Evolutionary conservation across 805 yeast genomes (phyloP).

Genomic region (Millerozyma miso): DNA sequence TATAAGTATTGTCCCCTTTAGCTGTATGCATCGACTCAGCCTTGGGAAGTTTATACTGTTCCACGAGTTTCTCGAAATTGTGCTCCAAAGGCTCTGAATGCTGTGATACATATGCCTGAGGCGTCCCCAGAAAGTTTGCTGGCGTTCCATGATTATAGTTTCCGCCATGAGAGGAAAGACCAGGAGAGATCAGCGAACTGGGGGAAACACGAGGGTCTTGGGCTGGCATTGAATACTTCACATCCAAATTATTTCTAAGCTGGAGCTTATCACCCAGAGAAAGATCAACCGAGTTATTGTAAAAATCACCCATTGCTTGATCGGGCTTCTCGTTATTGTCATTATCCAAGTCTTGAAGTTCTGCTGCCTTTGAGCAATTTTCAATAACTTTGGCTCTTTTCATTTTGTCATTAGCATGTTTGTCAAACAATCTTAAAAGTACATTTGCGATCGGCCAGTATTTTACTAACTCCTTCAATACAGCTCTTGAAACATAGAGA

Average conservation of each 20-base stretch:
- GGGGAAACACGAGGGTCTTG: constrained; percentile 1
- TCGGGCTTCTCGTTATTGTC: constrained; percentile 21
- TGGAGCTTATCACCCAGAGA: neutral
- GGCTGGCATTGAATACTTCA: neutral
- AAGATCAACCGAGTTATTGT: constrained; percentile 6
- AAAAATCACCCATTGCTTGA: constrained; percentile 15
- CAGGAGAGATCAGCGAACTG: constrained; percentile 14
- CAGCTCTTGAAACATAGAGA: constrained; percentile 33
- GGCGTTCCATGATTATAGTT: neutral
- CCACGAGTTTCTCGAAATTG: constrained; percentile 31
- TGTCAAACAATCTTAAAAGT: constrained; percentile 34
- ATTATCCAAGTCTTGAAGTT: constrained; percentile 30
- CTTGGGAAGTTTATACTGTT: constrained; percentile 22
- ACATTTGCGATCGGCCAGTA: constrained; percentile 39
- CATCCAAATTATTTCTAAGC: neutral
- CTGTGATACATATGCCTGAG: constrained; percentile 7
- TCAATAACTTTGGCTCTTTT: constrained; percentile 39
- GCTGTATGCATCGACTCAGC: neutral
- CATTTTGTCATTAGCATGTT: constrained; percentile 38
- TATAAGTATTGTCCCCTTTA: neutral
- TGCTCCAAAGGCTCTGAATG: constrained; percentile 6
- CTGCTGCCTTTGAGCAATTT: constrained; percentile 34
- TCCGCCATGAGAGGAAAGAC: constrained; percentile 20
- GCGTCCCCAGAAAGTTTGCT: constrained; percentile 1
- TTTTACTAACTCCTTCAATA: constrained; percentile 32